These are phyloP conservation scores for Suillus tomentosus DNA, from an alignment of 768 basidiomycete species.

Conservation along the genomic window DNA sequence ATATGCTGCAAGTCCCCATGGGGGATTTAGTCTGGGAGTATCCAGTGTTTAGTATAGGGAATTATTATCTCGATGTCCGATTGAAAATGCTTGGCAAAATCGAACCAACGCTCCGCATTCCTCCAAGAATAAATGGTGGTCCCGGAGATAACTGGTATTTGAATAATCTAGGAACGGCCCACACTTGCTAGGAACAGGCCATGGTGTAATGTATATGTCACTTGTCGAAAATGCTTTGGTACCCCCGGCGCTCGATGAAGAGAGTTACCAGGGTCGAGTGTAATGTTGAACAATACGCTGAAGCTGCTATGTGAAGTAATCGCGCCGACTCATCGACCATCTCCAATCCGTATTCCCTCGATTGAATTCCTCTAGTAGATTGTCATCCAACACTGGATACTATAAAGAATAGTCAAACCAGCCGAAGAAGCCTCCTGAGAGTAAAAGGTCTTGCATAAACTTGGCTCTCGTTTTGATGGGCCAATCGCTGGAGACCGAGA, in stretches of 20 bases:
- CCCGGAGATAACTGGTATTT: conserved; percentile 16
- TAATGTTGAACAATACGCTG: conserved; percentile 42
- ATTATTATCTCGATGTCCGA: neutral
- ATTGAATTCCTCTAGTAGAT: conserved; percentile 4
- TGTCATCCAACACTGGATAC: conserved; percentile 34
- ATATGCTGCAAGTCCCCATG: conserved; percentile 33
- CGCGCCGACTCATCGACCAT: conserved; percentile 31
- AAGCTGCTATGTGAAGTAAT: conserved; percentile 35
- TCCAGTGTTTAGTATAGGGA: conserved; percentile 37
- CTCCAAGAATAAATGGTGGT: conserved; percentile 27
- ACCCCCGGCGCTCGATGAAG: conserved; percentile 31
- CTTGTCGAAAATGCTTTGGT: conserved; percentile 31
- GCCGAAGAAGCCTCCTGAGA: conserved; percentile 22
- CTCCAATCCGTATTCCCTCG: conserved; percentile 27
- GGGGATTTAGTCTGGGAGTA: conserved; percentile 25
- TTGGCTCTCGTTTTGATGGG: conserved; percentile 11
- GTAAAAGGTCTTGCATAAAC: conserved; percentile 25
- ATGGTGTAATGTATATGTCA: conserved; percentile 21
- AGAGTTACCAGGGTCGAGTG: conserved; percentile 31
- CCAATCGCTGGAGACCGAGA: no score
- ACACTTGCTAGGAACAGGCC: no score
- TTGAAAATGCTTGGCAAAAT: conserved; percentile 23
- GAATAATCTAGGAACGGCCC: no score
- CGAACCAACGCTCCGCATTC: conserved; percentile 37
- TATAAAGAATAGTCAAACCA: conserved; percentile 38